Evolutionary conservation across 495 filamentous ascomycete genomes (phyloP).

Genomic region (Penicillium odoratum): DNA sequence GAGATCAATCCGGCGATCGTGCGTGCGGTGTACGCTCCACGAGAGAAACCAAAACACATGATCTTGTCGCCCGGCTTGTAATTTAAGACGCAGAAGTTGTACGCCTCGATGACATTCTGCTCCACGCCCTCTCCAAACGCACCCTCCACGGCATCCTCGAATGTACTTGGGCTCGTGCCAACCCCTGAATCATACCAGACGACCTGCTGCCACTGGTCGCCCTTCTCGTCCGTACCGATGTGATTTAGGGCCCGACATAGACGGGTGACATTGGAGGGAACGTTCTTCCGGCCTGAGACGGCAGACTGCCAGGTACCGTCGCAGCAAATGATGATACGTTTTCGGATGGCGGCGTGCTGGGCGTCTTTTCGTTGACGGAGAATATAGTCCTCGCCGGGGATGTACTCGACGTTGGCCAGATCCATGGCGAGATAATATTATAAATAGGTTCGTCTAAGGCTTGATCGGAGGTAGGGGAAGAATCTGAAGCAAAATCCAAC

Average conservation of each 20-base stretch:
- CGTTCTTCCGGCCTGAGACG: slow-evolving; percentile 23
- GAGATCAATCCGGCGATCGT: slow-evolving; percentile 55
- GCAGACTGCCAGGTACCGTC: slow-evolving; percentile 32
- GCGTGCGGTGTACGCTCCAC: slow-evolving; percentile 59
- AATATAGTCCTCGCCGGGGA: slow-evolving; percentile 10
- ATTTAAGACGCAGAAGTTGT: slow-evolving; percentile 37
- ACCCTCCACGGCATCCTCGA: slow-evolving; percentile 21
- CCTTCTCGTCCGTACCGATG: slow-evolving; percentile 19
- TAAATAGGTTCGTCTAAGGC: not conserved
- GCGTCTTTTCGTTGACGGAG: slow-evolving; percentile 11
- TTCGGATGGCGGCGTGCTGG: slow-evolving; percentile 9
- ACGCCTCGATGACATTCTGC: slow-evolving; percentile 23
- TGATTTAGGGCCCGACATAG: slow-evolving; percentile 24
- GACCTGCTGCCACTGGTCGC: slow-evolving; percentile 27
- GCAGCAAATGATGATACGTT: slow-evolving; percentile 33
- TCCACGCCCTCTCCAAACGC: slow-evolving; percentile 23
- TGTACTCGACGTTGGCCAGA: not conserved
- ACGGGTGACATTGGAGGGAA: slow-evolving; percentile 29
- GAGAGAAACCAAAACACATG: slow-evolving; percentile 60
- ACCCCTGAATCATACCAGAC: slow-evolving; percentile 35
- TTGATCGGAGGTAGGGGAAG: not conserved
- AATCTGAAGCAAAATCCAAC: slow-evolving; percentile 3
- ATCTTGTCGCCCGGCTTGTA: slow-evolving; percentile 56
- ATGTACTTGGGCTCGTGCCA: slow-evolving; percentile 14
- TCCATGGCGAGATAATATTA: not conserved